Percentiles rank a stretch among this genome's conserved stretches.
phyloP scores from a whole-genome alignment of 345 rosid species.

The Melaleuca quinquenervia region DNA sequence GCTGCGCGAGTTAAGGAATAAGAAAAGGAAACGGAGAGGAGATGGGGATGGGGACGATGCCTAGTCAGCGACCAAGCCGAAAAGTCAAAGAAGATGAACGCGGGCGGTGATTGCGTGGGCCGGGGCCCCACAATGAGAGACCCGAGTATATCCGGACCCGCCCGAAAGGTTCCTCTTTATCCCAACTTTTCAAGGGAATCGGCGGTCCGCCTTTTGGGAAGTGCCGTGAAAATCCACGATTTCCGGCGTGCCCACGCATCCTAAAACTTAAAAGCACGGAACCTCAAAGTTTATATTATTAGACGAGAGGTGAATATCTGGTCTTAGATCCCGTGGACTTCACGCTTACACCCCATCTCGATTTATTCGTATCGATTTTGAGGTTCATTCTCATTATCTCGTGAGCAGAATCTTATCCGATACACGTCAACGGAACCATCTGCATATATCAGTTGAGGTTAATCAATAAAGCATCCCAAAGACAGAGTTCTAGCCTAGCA shows the following conservation, averaged over 20 bases:
- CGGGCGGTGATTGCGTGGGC: not conserved
- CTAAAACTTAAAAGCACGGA: rapidly evolving
- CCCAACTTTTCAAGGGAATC: not conserved
- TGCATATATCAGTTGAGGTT: rapidly evolving
- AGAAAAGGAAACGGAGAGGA: too few species aligned
- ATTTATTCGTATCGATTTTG: not conserved
- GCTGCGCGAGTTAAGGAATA: not conserved
- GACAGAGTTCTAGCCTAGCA: not conserved
- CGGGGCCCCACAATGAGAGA: not conserved
- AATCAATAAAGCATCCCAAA: rapidly evolving
- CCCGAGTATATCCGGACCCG: not conserved
- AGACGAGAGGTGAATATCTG: not conserved
- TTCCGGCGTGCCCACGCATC: not conserved
- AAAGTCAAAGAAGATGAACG: not conserved
- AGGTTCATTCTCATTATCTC: too few species aligned
- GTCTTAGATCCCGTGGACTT: not conserved
- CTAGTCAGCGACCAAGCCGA: not conserved
- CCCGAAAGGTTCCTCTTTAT: not conserved
- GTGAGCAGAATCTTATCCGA: not conserved
- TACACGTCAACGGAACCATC: rapidly evolving
- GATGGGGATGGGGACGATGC: not conserved
- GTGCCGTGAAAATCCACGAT: not conserved
- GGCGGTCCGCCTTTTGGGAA: not conserved
- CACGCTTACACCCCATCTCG: not conserved
- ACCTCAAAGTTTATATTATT: not conserved